A percentile compares a stretch with the other conserved stretches of the same genome.
phyloP scores from a whole-genome alignment of 1,139 yeast genomes.

The Tardiomyces digboiensis region DNA sequence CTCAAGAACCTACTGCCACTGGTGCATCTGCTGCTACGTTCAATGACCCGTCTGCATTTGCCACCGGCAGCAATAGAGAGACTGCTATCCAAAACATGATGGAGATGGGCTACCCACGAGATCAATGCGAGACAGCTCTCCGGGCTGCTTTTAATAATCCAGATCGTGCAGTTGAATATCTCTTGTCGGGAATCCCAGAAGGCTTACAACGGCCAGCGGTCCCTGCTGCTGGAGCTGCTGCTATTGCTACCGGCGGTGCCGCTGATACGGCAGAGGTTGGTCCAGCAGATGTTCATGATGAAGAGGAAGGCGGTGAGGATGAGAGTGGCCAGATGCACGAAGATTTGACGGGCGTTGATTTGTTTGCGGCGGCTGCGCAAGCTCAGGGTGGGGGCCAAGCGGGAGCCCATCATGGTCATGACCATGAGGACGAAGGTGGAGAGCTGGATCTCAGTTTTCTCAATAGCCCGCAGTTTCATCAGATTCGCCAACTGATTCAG shows the following conservation, averaged over 20 bases:
- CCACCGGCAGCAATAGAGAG: constrained; percentile 58
- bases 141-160: constrained; percentile 97
- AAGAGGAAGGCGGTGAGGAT: constrained; percentile 28
- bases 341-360: constrained; percentile 26
- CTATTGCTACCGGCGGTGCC: constrained; percentile 24
- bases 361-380: constrained; percentile 24
- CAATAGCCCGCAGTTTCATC: constrained; percentile 40
- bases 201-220: constrained; percentile 6
- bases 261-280: constrained; percentile 19
- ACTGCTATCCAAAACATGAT: constrained; percentile 68
- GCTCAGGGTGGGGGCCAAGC: constrained; percentile 19
- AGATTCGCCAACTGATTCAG: constrained; percentile 69
- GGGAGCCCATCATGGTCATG: background rate
- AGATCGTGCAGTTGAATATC: constrained; percentile 94
- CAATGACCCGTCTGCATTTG: constrained; percentile 30
- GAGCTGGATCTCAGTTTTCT: constrained; percentile 23
- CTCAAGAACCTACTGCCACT: constrained; percentile 11
- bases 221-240: constrained; percentile 9
- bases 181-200: constrained; percentile 86
- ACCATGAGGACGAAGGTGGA: constrained; percentile 8
- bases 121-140: constrained; percentile 81
- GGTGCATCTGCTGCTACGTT: constrained; percentile 14
- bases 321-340: constrained; percentile 17
- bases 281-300: constrained; percentile 65
- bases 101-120: constrained; percentile 95